Conservation (phyloP, 352 stramenopile species). For the Phytophthora sp. region DNA sequence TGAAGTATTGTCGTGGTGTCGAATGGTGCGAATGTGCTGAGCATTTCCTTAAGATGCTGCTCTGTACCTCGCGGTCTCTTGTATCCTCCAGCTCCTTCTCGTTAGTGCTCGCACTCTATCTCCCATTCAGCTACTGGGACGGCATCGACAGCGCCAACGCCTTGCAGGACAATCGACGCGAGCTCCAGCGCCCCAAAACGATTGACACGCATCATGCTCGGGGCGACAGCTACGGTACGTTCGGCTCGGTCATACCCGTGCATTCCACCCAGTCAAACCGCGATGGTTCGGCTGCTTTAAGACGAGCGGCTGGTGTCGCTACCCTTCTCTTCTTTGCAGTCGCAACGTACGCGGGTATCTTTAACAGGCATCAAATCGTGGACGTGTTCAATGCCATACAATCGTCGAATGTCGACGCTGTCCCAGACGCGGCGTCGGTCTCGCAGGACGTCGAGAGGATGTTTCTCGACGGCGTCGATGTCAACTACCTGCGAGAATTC, state of each 20-base stretch:
- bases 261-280: background rate
- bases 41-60: conserved; percentile 4
- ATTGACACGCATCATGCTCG: conserved; percentile 9
- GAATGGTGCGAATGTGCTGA: conserved; percentile 24
- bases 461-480: conserved; percentile 31
- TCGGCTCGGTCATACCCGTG: background rate
- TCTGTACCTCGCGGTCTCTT: conserved; percentile 18
- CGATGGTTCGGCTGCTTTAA: background rate
- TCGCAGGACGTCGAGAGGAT: conserved; percentile 17
- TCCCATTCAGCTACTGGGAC: conserved; percentile 27
- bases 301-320: conserved; percentile 9
- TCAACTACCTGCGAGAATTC: conserved; percentile 36
- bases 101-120: background rate
- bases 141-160: conserved; percentile 1
- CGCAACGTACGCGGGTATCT: conserved; percentile 11
- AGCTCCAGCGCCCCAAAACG: conserved; percentile 4
- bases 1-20: conserved; percentile 22
- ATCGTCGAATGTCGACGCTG: background rate
- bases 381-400: conserved; percentile 7
- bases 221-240: conserved; percentile 12
- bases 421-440: too few species aligned
- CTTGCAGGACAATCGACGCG: conserved; percentile 11
- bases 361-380: conserved; percentile 1
- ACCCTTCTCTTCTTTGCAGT: conserved; percentile 21
- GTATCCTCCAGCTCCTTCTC: conserved; percentile 5